phyloP scores from a whole-genome alignment of 768 basidiomycete species.

The Serendipita sp. region DNA sequence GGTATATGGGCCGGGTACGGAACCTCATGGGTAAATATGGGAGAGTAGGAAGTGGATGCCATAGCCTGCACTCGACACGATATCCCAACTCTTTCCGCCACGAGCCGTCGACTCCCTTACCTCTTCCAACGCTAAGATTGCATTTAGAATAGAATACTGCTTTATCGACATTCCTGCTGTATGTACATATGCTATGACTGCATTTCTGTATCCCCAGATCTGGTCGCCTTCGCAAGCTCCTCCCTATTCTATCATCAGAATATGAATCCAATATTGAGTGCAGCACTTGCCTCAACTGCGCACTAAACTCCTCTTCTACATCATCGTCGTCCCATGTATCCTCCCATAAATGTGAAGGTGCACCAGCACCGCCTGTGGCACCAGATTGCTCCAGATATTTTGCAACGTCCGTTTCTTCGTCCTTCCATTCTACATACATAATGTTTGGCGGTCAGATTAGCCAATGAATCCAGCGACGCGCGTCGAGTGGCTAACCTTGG shows the following conservation, averaged over 20 bases:
- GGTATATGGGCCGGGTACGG: slow-evolving; percentile 36
- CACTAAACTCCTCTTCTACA: slow-evolving; percentile 92
- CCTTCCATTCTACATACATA: slow-evolving; percentile 60
- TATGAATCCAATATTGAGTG: neutral
- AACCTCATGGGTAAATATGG: slow-evolving; percentile 31
- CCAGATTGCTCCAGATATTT: slow-evolving; percentile 48
- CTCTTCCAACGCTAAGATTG: too few species aligned
- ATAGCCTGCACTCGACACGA: too few species aligned
- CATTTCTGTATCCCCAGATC: neutral
- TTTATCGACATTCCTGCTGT: slow-evolving; percentile 10
- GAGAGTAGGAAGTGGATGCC: neutral
- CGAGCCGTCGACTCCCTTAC: too few species aligned
- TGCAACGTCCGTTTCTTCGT: slow-evolving; percentile 50
- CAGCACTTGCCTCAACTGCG: slow-evolving; percentile 69
- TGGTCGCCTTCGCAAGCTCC: neutral
- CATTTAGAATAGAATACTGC: too few species aligned
- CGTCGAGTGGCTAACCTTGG: slow-evolving; percentile 43
- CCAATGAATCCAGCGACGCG: neutral
- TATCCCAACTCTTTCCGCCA: too few species aligned
- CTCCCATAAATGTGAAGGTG: slow-evolving; percentile 87
- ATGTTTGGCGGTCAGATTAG: neutral
- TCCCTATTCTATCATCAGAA: neutral
- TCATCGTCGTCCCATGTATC: slow-evolving; percentile 99
- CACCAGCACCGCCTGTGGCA: slow-evolving; percentile 56
- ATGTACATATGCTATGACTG: neutral